These are phyloP conservation scores for Escallonia rubra DNA, from an alignment of 129 eudicot species.

Conservation along the genomic window DNA sequence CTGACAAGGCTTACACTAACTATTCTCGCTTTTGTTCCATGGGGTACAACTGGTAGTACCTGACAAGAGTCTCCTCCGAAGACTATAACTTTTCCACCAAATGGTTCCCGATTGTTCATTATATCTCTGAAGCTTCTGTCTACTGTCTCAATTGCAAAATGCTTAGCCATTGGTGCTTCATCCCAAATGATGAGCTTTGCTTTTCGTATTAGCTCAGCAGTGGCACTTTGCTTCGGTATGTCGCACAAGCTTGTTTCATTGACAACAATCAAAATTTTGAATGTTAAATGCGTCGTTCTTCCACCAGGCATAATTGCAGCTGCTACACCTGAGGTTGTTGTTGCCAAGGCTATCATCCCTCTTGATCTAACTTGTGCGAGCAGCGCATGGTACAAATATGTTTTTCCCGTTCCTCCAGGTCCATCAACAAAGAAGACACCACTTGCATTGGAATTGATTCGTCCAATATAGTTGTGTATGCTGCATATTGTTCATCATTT, in stretches of 20 bases:
- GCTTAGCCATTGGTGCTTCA: background rate
- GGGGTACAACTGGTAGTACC: background rate
- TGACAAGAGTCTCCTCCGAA: background rate
- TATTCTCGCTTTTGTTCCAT: background rate
- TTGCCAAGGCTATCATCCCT: background rate
- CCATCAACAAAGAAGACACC: no score
- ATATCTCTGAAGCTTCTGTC: background rate
- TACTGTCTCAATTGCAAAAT: background rate
- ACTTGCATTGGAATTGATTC: no score
- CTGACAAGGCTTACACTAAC: no score
- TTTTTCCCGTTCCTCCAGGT: no score
- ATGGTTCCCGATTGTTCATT: background rate
- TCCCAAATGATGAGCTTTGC: background rate
- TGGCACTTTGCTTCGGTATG: background rate
- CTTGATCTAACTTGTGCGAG: no score
- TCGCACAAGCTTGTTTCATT: background rate
- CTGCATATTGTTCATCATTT: no score
- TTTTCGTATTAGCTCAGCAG: background rate
- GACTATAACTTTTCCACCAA: background rate
- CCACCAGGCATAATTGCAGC: background rate
- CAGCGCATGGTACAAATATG: no score
- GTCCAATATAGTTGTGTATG: no score
- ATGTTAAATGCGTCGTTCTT: background rate
- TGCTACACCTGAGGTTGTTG: background rate
- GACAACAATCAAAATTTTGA: background rate